These are phyloP conservation scores for Mycothermus thermophilus DNA, from an alignment of 495 filamentous ascomycete species.

Conservation along the genomic window DNA sequence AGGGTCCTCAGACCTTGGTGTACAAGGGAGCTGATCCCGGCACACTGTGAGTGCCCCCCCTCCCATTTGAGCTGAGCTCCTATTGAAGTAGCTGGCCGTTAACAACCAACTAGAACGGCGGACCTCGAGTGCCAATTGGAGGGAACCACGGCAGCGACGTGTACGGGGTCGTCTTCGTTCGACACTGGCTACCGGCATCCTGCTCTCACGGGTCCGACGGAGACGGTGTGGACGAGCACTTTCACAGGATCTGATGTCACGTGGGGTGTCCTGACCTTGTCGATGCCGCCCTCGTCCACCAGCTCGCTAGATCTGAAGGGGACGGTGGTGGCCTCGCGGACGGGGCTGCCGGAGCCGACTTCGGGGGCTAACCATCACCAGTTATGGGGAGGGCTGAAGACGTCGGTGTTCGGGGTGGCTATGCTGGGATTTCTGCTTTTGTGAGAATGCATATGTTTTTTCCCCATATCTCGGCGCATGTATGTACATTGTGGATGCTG, in stretches of 20 bases:
- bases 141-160: conserved; percentile 23
- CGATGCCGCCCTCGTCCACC: conserved; percentile 13
- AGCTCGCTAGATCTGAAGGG: conserved; percentile 13
- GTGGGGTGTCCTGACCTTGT: conserved; percentile 27
- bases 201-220: conserved; percentile 18
- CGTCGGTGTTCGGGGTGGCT: neutral
- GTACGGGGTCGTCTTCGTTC: conserved; percentile 23
- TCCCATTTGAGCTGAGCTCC: no score
- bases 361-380: conserved; percentile 2
- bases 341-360: conserved; percentile 3
- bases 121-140: conserved; percentile 21
- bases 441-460: neutral
- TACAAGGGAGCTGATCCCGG: conserved; percentile 15
- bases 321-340: conserved; percentile 7
- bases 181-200: conserved; percentile 15
- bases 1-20: conserved; percentile 23
- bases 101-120: conserved; percentile 22
- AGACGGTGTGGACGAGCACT: conserved; percentile 21
- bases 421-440: neutral
- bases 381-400: neutral
- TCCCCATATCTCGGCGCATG: no score
- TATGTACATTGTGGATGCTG: neutral
- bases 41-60: conserved; percentile 13
- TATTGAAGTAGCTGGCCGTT: neutral
- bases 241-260: conserved; percentile 17